Conservation (phyloP, 169 alveolate genomes). For the Fabrea salina region DNA sequence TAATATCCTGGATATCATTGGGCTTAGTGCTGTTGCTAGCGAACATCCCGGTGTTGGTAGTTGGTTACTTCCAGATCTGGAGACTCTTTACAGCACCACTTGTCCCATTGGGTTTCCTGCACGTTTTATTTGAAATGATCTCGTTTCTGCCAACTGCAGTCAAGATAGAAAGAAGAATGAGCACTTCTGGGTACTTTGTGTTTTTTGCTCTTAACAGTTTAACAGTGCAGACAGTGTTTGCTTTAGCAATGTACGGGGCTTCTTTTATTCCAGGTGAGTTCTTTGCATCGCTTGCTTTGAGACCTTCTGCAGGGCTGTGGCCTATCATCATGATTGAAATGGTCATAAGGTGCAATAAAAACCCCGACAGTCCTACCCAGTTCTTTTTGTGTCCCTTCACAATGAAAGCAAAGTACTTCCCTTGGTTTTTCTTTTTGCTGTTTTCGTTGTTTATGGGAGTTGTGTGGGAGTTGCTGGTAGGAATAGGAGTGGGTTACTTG, state of each 20-base stretch:
- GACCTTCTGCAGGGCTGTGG: constrained; percentile 22
- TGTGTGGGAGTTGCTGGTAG: background rate
- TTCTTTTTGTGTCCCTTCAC: constrained; percentile 6
- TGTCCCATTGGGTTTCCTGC: background rate
- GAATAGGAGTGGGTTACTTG: constrained; percentile 23
- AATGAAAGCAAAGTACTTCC: constrained; percentile 24
- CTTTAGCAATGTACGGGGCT: background rate
- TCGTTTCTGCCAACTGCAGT: background rate
- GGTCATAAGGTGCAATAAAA: constrained; percentile 21
- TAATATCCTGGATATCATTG: background rate
- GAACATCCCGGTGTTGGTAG: background rate
- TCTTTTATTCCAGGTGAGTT: background rate
- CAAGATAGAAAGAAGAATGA: background rate
- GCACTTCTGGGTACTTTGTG: constrained; percentile 24
- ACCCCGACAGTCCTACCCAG: constrained; percentile 21
- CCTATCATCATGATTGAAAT: constrained; percentile 35
- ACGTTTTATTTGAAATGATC: background rate
- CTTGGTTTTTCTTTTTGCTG: constrained; percentile 19
- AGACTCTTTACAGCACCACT: constrained; percentile 8
- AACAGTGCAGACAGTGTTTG: background rate
- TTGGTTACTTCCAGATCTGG: background rate
- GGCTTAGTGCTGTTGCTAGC: background rate
- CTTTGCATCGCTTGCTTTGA: background rate
- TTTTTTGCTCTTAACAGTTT: constrained; percentile 23
- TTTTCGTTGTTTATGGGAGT: constrained; percentile 9